Conservation (phyloP, 306 rosid species). For the Dryas octopetala region DNA sequence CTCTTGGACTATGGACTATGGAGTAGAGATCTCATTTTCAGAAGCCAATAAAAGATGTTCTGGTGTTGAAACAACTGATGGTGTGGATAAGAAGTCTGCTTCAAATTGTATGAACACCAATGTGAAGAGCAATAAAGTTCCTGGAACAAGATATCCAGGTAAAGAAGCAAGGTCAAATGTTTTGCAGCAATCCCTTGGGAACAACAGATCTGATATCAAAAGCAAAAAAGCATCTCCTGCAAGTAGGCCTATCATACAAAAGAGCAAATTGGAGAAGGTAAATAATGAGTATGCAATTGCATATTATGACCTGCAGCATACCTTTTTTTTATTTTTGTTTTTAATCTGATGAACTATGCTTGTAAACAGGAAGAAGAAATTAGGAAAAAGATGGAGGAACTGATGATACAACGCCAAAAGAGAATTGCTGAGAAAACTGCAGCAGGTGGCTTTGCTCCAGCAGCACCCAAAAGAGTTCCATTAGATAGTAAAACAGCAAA, state of each 20-base stretch:
- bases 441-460: conserved; percentile 35
- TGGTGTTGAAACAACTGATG: conserved; percentile 35
- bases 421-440: conserved; percentile 71
- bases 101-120: conserved; percentile 33
- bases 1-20: conserved; percentile 49
- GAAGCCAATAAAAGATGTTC: conserved; percentile 39
- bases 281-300: conserved; percentile 16
- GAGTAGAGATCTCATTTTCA: conserved; percentile 43
- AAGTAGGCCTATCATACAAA: conserved; percentile 46
- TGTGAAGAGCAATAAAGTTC: conserved; percentile 36
- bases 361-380: conserved; percentile 61
- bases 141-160: conserved; percentile 33
- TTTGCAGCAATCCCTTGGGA: neutral
- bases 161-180: neutral
- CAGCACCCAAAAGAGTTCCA: conserved; percentile 34
- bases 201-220: conserved; percentile 13
- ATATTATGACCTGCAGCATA: conserved; percentile 2
- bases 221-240: conserved; percentile 24
- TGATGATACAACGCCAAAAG: conserved; percentile 48
- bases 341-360: conserved; percentile 22
- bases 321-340: neutral
- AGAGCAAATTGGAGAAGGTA: conserved; percentile 65
- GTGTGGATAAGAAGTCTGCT: conserved; percentile 32
- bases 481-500: conserved; percentile 34
- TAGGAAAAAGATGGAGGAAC: conserved; percentile 57